These are phyloP conservation scores for Tolypocladium guangdongense DNA, from an alignment of 2,329 filamentous ascomycete species.

Conservation along the genomic window DNA sequence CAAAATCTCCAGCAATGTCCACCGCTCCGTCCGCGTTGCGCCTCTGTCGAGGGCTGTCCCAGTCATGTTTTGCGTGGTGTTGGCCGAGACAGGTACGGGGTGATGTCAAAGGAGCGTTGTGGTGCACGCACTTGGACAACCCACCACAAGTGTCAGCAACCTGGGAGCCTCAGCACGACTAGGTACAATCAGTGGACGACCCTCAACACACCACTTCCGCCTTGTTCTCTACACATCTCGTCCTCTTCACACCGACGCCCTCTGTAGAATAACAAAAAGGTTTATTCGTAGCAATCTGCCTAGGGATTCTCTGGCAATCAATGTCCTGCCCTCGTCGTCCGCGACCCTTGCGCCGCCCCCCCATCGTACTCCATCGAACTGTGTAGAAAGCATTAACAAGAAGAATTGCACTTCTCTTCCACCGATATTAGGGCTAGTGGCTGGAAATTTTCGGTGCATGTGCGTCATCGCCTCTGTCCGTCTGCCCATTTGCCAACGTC, in stretches of 20 bases:
- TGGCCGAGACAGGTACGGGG: neutral
- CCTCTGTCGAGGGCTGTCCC: neutral
- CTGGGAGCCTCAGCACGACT: neutral
- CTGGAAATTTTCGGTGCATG: neutral
- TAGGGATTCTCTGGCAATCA: constrained; percentile 4
- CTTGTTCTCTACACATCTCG: neutral
- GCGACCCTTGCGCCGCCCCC: constrained; percentile 7
- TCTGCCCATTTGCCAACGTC: neutral
- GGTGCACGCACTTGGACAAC: no score
- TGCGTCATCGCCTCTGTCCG: neutral
- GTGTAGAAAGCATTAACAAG: neutral
- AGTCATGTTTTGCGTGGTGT: neutral
- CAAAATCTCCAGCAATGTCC: neutral
- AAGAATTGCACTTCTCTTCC: neutral
- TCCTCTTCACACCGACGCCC: no score
- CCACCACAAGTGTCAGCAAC: neutral
- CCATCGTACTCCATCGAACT: neutral
- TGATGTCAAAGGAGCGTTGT: neutral
- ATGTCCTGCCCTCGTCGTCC: neutral
- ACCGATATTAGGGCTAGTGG: neutral
- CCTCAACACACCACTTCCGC: neutral
- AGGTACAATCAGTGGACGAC: no score
- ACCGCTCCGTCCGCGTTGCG: neutral
- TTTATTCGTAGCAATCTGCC: constrained; percentile 10
- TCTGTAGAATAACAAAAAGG: constrained; percentile 1